phyloP scores from a whole-genome alignment of 768 basidiomycete genomes.

The Leccinum disarticulatum region DNA sequence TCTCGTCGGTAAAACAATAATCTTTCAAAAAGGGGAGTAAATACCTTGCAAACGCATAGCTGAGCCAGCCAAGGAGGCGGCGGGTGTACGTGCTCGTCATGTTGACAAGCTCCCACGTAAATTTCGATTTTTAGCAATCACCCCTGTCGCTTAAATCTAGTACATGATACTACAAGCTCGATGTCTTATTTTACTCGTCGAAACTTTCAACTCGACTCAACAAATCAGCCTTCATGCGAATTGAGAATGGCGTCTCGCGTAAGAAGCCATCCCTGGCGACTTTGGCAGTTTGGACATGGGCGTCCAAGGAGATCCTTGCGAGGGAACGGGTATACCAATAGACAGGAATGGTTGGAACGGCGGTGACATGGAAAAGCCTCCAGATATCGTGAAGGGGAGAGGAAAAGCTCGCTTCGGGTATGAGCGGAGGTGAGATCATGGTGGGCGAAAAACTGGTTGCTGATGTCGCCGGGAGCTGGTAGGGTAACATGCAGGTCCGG shows the following conservation, averaged over 20 bases:
- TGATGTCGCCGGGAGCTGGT: constrained; percentile 8
- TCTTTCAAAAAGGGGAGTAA: too few species aligned
- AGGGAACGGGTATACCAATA: constrained; percentile 8
- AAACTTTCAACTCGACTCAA: too few species aligned
- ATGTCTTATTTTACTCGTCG: too few species aligned
- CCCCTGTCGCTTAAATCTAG: too few species aligned
- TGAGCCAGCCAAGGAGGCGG: constrained; percentile 72
- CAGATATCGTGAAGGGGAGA: constrained; percentile 12
- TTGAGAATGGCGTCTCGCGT: too few species aligned
- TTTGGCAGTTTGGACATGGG: constrained; percentile 11
- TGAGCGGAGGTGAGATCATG: constrained; percentile 7
- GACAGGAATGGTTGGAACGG: constrained; percentile 13
- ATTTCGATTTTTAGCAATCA: not conserved
- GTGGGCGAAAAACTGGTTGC: constrained; percentile 11
- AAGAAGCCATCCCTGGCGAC: constrained; percentile 31
- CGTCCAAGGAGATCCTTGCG: constrained; percentile 22
- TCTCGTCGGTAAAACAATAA: not conserved
- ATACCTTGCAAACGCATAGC: constrained; percentile 83
- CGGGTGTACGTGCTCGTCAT: constrained; percentile 11
- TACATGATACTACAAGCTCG: too few species aligned
- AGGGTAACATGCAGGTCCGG: constrained; percentile 21
- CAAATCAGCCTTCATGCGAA: too few species aligned
- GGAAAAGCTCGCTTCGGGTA: constrained; percentile 18
- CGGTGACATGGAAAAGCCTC: constrained; percentile 11
- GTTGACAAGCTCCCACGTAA: not conserved